Percentiles rank a stretch among this genome's conserved stretches.
These are phyloP conservation scores for Pseudodiploospora longispora DNA, from an alignment of 2,329 filamentous ascomycete genomes.

Conservation along the genomic window DNA sequence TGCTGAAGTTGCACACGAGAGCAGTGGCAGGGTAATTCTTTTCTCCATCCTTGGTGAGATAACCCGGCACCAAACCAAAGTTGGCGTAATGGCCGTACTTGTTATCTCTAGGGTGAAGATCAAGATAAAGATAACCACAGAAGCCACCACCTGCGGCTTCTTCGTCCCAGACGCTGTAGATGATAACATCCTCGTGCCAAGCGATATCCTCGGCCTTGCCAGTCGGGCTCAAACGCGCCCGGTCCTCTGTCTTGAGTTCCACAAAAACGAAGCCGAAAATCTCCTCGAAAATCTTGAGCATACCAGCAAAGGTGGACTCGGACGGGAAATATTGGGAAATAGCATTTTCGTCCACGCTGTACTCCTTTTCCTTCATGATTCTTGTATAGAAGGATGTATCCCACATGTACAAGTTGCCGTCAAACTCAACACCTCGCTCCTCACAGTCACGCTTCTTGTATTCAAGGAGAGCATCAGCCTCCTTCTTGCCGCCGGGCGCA, in stretches of 20 bases:
- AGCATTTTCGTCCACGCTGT: conserved; percentile 68
- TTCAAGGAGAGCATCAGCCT: conserved; percentile 60
- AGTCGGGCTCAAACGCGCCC: conserved; percentile 55
- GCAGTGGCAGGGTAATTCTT: conserved; percentile 71
- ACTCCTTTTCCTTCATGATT: conserved; percentile 73
- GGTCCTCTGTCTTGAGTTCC: conserved; percentile 59
- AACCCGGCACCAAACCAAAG: conserved; percentile 72
- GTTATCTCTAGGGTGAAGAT: conserved; percentile 70
- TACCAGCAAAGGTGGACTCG: conserved; percentile 61
- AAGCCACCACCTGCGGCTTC: conserved; percentile 62
- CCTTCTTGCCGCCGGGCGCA: conserved; percentile 59
- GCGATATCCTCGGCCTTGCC: conserved; percentile 63
- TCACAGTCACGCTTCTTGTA: conserved; percentile 66
- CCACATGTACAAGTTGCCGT: conserved; percentile 74
- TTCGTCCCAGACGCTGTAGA: conserved; percentile 80
- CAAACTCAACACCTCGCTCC: conserved; percentile 48
- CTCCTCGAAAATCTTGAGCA: conserved; percentile 78
- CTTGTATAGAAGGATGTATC: conserved; percentile 74
- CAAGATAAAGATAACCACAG: conserved; percentile 75
- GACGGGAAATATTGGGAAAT: conserved; percentile 82
- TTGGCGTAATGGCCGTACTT: conserved; percentile 84
- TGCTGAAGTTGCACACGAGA: conserved; percentile 79
- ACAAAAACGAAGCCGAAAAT: conserved; percentile 75
- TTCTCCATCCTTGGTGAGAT: conserved; percentile 56
- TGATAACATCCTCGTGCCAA: conserved; percentile 77